These are phyloP conservation scores for Lupinus albus DNA, from an alignment of 306 rosid genomes.

Conservation along the genomic window DNA sequence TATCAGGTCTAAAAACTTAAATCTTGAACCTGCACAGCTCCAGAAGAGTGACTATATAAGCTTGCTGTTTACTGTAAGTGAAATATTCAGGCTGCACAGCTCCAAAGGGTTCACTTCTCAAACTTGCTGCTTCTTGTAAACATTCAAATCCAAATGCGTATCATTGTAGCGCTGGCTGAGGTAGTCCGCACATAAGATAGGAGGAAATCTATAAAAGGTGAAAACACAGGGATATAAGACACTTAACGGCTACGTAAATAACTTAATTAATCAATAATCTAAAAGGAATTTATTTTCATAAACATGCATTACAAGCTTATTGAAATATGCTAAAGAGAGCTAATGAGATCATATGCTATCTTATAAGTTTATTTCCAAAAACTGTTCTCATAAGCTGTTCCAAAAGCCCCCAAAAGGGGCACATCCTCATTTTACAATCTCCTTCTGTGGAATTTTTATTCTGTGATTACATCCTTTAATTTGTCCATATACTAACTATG, in stretches of 20 bases:
- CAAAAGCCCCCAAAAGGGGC: not conserved
- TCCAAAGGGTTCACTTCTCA: constrained; percentile 14
- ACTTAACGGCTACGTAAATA: not conserved
- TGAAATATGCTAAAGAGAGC: no score
- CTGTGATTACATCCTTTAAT: not conserved
- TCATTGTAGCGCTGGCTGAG: constrained; percentile 69
- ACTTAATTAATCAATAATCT: no score
- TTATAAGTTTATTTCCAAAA: no score
- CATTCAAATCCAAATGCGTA: constrained; percentile 64
- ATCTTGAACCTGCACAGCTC: constrained; percentile 21
- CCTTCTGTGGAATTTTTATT: not conserved
- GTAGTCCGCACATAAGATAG: constrained; percentile 65
- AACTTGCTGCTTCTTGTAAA: constrained; percentile 47
- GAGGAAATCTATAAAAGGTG: constrained; percentile 61
- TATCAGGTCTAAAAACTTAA: not conserved
- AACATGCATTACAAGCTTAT: no score
- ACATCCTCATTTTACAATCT: not conserved
- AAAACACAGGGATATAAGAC: constrained; percentile 10
- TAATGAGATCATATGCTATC: no score
- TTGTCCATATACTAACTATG: not conserved
- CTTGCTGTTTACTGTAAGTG: constrained; percentile 33
- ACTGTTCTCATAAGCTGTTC: no score
- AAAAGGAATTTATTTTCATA: no score
- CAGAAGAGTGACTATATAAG: constrained; percentile 18
- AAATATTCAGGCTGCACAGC: not conserved